Percentiles rank a stretch among this genome's conserved stretches.
These are phyloP conservation scores for Primulina huaijiensis DNA, from an alignment of 257 asterid species.

Conservation along the genomic window DNA sequence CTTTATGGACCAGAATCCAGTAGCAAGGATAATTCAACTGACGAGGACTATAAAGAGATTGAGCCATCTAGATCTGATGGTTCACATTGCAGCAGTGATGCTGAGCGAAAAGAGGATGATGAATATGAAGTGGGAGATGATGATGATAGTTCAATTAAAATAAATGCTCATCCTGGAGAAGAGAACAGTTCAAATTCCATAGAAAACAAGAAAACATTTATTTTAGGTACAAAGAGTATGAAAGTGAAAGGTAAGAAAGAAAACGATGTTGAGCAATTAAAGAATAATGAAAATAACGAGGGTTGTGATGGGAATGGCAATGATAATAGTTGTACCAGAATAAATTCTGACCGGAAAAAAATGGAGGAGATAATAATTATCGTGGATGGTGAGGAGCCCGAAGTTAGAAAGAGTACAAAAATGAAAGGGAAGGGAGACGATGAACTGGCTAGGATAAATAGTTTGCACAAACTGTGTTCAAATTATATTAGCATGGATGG, in stretches of 20 bases:
- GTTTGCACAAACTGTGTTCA: background rate
- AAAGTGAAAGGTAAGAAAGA: slow-evolving; percentile 7
- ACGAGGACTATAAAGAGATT: slow-evolving; percentile 22
- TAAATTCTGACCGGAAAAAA: background rate
- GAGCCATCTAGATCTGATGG: slow-evolving; percentile 21
- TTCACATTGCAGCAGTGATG: slow-evolving; percentile 2
- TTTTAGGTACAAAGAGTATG: background rate
- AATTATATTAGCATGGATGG: background rate
- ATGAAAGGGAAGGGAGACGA: background rate
- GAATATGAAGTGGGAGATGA: background rate
- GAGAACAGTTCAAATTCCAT: background rate
- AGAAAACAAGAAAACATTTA: background rate
- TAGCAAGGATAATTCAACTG: slow-evolving; percentile 26
- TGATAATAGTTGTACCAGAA: background rate
- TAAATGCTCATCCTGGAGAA: background rate
- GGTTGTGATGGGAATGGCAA: background rate
- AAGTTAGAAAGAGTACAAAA: background rate
- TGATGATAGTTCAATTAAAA: background rate
- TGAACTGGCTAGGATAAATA: slow-evolving; percentile 11
- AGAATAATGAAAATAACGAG: slow-evolving; percentile 7
- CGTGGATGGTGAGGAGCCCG: slow-evolving; percentile 1
- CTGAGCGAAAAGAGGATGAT: background rate
- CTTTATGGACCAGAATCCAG: slow-evolving; percentile 10
- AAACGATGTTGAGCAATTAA: background rate
- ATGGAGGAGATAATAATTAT: background rate